Percentiles rank a stretch among this genome's conserved stretches.
These are phyloP conservation scores for Russula sp. DNA, from an alignment of 768 basidiomycete genomes.

Conservation along the genomic window DNA sequence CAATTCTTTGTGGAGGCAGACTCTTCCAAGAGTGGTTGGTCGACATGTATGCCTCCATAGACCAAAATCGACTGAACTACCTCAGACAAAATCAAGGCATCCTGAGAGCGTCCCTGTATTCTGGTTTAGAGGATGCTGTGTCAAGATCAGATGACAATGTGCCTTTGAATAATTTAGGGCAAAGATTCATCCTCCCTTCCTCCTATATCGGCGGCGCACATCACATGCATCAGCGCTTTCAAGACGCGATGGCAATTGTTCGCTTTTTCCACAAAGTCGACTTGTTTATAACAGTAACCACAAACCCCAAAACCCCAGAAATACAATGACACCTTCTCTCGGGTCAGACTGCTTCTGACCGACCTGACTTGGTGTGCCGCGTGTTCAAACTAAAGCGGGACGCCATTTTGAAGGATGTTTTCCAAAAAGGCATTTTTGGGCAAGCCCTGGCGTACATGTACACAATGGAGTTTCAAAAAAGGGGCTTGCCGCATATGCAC, in stretches of 20 bases:
- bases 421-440: constrained; percentile 39
- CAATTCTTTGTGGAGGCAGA: too few species aligned
- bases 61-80: too few species aligned
- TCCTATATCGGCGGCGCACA: constrained; percentile 36
- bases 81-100: too few species aligned
- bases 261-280: constrained; percentile 33
- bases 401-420: too few species aligned
- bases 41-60: too few species aligned
- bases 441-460: background rate
- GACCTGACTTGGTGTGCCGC: constrained; percentile 40
- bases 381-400: too few species aligned
- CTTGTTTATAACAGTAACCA: constrained; percentile 29
- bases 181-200: constrained; percentile 34
- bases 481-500: constrained; percentile 50
- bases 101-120: background rate
- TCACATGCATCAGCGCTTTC: constrained; percentile 37
- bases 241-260: constrained; percentile 42
- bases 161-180: constrained; percentile 32
- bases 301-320: background rate
- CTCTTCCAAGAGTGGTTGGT: too few species aligned
- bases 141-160: background rate
- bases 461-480: constrained; percentile 37
- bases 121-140: background rate
- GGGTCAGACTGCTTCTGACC: constrained; percentile 32
- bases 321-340: background rate